phyloP scores from a whole-genome alignment of 2,329 filamentous ascomycete species.

The Ambrosiella cleistominuta region DNA sequence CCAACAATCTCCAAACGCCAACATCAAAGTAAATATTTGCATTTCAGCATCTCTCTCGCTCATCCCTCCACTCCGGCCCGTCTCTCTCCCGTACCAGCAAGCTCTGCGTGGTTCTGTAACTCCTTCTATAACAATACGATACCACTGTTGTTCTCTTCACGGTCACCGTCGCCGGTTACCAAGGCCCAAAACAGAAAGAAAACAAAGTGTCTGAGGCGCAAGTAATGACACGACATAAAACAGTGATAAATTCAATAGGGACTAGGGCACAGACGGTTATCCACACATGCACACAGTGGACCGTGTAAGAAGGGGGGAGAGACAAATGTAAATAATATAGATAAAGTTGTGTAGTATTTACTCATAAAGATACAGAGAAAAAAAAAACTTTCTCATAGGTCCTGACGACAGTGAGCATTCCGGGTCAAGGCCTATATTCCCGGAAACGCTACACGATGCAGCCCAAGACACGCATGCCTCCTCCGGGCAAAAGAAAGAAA shows the following conservation, averaged over 20 bases:
- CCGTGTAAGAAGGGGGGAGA: background rate
- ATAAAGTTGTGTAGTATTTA: background rate
- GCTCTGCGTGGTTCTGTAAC: background rate
- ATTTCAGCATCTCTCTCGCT: background rate
- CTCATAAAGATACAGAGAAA: background rate
- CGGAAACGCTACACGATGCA: background rate
- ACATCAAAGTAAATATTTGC: background rate
- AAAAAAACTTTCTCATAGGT: background rate
- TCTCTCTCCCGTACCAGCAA: background rate
- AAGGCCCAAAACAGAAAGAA: background rate
- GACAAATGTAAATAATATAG: background rate
- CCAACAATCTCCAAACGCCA: background rate
- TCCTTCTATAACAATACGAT: background rate
- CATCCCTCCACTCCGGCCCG: background rate
- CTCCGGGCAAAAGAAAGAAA: no score
- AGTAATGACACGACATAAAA: conserved; percentile 7
- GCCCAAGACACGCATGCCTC: background rate
- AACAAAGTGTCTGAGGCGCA: background rate
- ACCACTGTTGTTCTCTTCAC: background rate
- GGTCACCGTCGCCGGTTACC: background rate
- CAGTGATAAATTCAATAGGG: conserved; percentile 3
- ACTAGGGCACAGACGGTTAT: background rate
- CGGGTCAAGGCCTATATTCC: background rate
- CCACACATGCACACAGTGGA: background rate
- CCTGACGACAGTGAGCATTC: background rate